These are phyloP conservation scores for Fusarium mangiferae DNA, from an alignment of 2,329 filamentous ascomycete species.

Conservation along the genomic window DNA sequence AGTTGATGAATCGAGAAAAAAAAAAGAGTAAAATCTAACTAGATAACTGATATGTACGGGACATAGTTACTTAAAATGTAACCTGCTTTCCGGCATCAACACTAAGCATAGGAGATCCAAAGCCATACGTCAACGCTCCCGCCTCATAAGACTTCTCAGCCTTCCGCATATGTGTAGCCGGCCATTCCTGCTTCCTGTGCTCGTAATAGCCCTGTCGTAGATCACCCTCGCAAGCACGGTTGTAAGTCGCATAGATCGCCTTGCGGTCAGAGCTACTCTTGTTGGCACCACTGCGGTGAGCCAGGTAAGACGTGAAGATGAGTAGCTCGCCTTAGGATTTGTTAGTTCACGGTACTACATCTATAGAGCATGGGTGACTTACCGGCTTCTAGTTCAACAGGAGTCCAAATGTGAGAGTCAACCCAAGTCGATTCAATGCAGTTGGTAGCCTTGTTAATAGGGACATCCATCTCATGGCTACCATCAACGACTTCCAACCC, in stretches of 20 bases:
- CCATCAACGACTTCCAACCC: background rate
- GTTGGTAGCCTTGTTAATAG: background rate
- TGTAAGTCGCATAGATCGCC: background rate
- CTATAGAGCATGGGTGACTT: no score
- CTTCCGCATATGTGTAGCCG: background rate
- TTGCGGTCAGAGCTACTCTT: background rate
- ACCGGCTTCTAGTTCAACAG: background rate
- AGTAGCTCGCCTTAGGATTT: background rate
- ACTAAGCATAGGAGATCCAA: background rate
- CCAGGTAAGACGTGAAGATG: background rate
- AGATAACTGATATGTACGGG: background rate
- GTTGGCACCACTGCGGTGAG: background rate
- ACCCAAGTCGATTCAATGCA: background rate
- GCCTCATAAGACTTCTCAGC: background rate
- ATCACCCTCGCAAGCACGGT: background rate
- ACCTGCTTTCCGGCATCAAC: background rate
- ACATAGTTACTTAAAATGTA: background rate
- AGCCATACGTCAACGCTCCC: background rate
- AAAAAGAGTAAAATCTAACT: accelerated
- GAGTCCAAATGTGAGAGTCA: background rate
- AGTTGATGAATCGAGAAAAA: accelerated
- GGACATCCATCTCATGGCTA: background rate
- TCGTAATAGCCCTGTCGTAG: background rate
- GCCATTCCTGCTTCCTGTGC: background rate
- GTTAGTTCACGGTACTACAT: no score